Percentiles rank a stretch among this genome's conserved stretches.
Evolutionary conservation across 176 grass and related monocot species (phyloP).

Genomic region (Bonia amplexicaulis): DNA sequence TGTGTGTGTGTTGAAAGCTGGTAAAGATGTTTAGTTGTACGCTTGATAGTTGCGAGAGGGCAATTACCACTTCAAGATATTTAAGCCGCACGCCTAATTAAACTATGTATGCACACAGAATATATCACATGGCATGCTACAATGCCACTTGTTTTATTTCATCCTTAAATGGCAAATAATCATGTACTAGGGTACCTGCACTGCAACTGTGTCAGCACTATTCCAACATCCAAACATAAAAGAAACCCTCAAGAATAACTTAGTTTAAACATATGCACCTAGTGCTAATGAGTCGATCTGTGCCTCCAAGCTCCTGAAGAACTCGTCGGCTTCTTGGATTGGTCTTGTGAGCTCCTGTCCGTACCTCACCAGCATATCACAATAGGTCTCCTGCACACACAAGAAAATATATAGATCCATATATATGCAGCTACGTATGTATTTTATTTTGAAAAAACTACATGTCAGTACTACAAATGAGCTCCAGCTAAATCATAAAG

Average conservation of each 20-base stretch:
- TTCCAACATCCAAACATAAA: conserved; percentile 18
- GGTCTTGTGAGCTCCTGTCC: conserved; percentile 60
- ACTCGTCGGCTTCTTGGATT: conserved; percentile 68
- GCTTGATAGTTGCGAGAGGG: too few species aligned
- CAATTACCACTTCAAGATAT: background rate
- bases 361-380: conserved; percentile 56
- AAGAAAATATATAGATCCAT: background rate
- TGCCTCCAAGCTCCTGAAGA: conserved; percentile 68
- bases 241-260: background rate
- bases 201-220: conserved; percentile 14
- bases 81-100: background rate
- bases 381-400: conserved; percentile 50
- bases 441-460: background rate
- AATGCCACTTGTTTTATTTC: background rate
- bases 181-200: conserved; percentile 9
- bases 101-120: background rate
- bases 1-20: too few species aligned
- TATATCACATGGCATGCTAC: conserved; percentile 6
- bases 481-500: background rate
- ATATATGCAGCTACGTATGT: background rate
- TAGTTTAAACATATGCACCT: conserved; percentile 27
- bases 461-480: background rate
- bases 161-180: background rate
- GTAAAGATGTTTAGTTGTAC: too few species aligned
- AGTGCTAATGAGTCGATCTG: conserved; percentile 55